Conservation (phyloP, 495 filamentous ascomycete genomes). For the Annulohypoxylon moriforme region DNA sequence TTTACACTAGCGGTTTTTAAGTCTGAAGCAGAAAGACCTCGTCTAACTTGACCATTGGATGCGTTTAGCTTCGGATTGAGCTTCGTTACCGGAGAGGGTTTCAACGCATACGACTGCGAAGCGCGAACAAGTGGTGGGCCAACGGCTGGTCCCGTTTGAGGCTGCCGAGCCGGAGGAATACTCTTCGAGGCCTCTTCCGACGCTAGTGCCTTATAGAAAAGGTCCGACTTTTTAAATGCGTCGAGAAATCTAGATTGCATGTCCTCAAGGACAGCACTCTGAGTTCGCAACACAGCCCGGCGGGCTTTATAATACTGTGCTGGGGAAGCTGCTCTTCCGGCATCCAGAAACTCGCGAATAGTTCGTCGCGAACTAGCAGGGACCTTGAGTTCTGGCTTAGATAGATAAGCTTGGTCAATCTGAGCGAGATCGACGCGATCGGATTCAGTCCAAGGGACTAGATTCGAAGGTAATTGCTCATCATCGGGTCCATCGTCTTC, state of each 20-base stretch:
- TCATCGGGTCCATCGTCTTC: conserved; percentile 86
- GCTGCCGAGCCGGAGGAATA: conserved; percentile 35
- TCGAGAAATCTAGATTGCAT: conserved; percentile 83
- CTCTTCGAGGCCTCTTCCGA: conserved; percentile 79
- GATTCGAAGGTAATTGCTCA: conserved; percentile 68
- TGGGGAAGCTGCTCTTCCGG: conserved; percentile 77
- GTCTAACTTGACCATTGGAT: conserved; percentile 44
- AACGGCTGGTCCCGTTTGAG: conserved; percentile 40
- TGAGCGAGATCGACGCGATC: conserved; percentile 89
- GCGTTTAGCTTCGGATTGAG: conserved; percentile 52
- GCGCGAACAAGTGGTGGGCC: conserved; percentile 48
- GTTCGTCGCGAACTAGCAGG: conserved; percentile 71
- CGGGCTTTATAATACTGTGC: conserved; percentile 87
- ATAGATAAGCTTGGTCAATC: conserved; percentile 90
- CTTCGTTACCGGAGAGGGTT: conserved; percentile 54
- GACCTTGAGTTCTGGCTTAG: conserved; percentile 82
- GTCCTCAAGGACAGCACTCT: conserved; percentile 83
- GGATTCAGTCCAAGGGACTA: conserved; percentile 79
- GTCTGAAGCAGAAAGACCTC: conserved; percentile 61
- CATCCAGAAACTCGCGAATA: conserved; percentile 81
- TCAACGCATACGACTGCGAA: conserved; percentile 51
- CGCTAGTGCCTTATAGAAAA: conserved; percentile 95
- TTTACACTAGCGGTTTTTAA: conserved; percentile 49
- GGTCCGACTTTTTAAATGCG: conserved; percentile 88
- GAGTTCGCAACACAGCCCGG: conserved; percentile 81